Base-by-base conservation (phyloP, 169 alveolate genomes). In the Plasmodium fragile region DNA sequence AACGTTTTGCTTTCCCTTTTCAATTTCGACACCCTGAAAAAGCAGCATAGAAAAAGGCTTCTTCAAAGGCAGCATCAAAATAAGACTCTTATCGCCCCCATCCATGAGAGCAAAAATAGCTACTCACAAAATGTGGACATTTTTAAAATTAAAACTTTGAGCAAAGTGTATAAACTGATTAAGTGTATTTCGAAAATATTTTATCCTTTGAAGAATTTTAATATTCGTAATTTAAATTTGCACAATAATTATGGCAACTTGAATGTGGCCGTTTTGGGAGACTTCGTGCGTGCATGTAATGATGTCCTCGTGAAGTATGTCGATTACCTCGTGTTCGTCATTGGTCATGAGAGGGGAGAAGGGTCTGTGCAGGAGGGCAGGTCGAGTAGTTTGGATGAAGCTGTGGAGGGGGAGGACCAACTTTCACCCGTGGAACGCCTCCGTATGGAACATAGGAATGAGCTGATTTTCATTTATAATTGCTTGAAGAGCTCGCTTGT, bases 401-500 rank as follows among this genome's bases (percentile, higher is more conserved):
- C 22, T 11, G 22, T 3, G 5, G 22, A 49, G 22, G 22, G 18
- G 22, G 16, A 13, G 22, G 59, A 49, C 7, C 7, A 1, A 49
- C 59, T 73, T 30, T 32, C 73, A 25, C 34, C 41, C 30, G 65
- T 22, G n/a, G 59, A 75, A n/a, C 30, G 59, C 5, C n/a, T 69
- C 16, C 55, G 32, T 5, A 41, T 30, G 45, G 43, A 85, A 5
- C 69, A 73, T 69, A 85, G 75, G 70, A 85, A 85, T 32, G 93
- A 85, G 18, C n/a, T 85, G 39, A 8, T 85, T 11, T 85, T 85
- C 25, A 55, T 85, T 85, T 85, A 85, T 41, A 85, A 85, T 30
- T 85, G 93, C 25, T 52, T 85, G 72, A 85, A 75, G 65, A 85
- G 85, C 43, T 85, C 93, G 0, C 70, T 85, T n/a, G 93, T 85